phyloP scores from a whole-genome alignment of 495 filamentous ascomycete genomes.

The Hapsidospora chrysogenum region DNA sequence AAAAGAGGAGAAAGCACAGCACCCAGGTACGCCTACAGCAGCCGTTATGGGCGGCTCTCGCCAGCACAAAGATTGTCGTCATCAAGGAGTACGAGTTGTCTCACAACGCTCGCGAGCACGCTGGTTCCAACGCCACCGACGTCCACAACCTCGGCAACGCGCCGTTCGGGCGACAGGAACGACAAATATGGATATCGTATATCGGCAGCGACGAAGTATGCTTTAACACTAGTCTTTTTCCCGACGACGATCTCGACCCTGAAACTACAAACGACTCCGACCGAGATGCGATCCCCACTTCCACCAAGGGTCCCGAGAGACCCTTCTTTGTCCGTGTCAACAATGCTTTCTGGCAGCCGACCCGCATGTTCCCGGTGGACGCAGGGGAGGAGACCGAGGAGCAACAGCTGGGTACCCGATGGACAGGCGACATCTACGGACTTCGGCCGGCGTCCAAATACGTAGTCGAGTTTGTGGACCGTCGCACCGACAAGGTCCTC shows the following conservation, averaged over 20 bases:
- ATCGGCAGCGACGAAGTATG: slow-evolving; percentile 67
- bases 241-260: slow-evolving; percentile 9
- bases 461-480: slow-evolving; percentile 67
- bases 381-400: slow-evolving; percentile 23
- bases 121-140: slow-evolving; percentile 58
- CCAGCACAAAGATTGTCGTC: slow-evolving; percentile 85
- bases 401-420: slow-evolving; percentile 34
- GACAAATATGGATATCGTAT: slow-evolving; percentile 75
- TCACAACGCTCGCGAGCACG: slow-evolving; percentile 56
- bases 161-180: slow-evolving; percentile 51
- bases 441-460: slow-evolving; percentile 77
- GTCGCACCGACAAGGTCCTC: slow-evolving; percentile 52
- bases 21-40: slow-evolving; percentile 78
- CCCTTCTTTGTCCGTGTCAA: slow-evolving; percentile 86
- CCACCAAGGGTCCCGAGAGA: slow-evolving; percentile 40
- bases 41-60: slow-evolving; percentile 86
- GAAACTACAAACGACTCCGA: neutral
- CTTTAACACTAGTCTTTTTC: slow-evolving; percentile 61
- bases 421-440: slow-evolving; percentile 77
- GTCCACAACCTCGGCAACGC: slow-evolving; percentile 66
- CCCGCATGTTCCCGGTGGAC: slow-evolving; percentile 40
- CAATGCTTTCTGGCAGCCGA: slow-evolving; percentile 75
- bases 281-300: slow-evolving; percentile 3
- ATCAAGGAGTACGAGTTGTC: slow-evolving; percentile 85
- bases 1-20: slow-evolving; percentile 78